Conservation (phyloP, 2,329 filamentous ascomycete genomes). For the Ophiostoma australiae region DNA sequence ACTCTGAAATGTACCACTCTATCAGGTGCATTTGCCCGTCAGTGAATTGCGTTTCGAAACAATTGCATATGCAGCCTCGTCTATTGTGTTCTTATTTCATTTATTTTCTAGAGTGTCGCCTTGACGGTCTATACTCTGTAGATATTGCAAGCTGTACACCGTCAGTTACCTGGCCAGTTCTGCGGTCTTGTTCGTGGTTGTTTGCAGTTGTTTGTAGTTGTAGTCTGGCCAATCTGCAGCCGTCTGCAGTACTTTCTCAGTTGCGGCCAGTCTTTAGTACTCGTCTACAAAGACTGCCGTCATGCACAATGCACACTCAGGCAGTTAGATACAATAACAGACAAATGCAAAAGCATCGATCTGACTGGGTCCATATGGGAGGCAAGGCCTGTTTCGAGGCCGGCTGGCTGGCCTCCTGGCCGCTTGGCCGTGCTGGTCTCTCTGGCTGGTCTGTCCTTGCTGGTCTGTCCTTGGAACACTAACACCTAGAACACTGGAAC, state of each 20-base stretch:
- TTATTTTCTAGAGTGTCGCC: background rate
- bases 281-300: background rate
- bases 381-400: background rate
- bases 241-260: too few species aligned
- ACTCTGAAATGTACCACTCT: background rate
- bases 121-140: background rate
- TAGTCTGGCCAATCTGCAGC: too few species aligned
- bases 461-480: background rate
- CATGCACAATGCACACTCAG: background rate
- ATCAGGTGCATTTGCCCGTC: background rate
- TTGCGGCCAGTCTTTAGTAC: too few species aligned
- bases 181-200: too few species aligned
- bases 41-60: background rate
- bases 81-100: background rate
- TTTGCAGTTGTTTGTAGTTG: too few species aligned
- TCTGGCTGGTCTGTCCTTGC: too few species aligned
- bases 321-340: background rate
- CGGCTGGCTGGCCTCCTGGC: background rate
- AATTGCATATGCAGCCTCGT: slow-evolving; percentile 6
- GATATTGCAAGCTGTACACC: background rate
- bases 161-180: too few species aligned
- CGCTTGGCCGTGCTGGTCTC: background rate
- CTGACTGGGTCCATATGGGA: background rate
- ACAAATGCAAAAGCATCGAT: background rate
- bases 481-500: background rate